A percentile compares a stretch with the other conserved stretches of the same genome.
Conservation (phyloP, 2,329 filamentous ascomycete genomes). For the Nemania sp. region DNA sequence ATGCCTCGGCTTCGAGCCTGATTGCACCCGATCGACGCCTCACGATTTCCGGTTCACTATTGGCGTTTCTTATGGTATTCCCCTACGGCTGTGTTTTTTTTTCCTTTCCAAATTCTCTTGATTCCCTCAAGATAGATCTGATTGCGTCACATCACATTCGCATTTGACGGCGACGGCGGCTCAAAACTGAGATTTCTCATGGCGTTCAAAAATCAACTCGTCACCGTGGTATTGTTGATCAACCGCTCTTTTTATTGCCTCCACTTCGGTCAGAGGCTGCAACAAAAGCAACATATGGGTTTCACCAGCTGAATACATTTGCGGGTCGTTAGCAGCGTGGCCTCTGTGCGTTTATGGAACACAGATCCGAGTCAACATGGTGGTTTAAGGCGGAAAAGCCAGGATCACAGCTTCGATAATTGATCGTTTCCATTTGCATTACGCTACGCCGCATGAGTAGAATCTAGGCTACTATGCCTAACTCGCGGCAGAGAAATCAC, state of each 20-base stretch:
- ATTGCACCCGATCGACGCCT: too few species aligned
- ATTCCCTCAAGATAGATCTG: conserved; percentile 37
- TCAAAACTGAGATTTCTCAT: conserved; percentile 36
- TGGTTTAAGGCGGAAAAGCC: too few species aligned
- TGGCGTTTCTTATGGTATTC: conserved; percentile 37
- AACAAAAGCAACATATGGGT: conserved; percentile 6
- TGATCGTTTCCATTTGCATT: too few species aligned
- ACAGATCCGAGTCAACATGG: too few species aligned
- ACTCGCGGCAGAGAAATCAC: too few species aligned
- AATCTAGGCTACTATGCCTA: too few species aligned
- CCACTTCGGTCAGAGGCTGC: conserved; percentile 18
- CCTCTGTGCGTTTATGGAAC: too few species aligned
- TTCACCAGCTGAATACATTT: too few species aligned
- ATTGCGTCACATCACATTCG: conserved; percentile 34
- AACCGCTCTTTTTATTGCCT: conserved; percentile 25
- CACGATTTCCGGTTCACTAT: conserved; percentile 25
- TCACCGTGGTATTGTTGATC: conserved; percentile 19
- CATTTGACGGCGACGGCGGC: conserved; percentile 38
- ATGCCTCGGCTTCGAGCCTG: too few species aligned
- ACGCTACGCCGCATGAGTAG: too few species aligned
- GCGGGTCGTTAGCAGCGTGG: too few species aligned
- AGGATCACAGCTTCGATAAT: too few species aligned
- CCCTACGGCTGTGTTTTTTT: conserved; percentile 32
- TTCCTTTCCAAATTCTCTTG: background rate
- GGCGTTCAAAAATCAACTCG: conserved; percentile 39